Evolutionary conservation across 2,329 filamentous ascomycete species (phyloP), one percentile per base, ranked within the genome.

Genomic region (Periglandula ipomoeae): DNA sequence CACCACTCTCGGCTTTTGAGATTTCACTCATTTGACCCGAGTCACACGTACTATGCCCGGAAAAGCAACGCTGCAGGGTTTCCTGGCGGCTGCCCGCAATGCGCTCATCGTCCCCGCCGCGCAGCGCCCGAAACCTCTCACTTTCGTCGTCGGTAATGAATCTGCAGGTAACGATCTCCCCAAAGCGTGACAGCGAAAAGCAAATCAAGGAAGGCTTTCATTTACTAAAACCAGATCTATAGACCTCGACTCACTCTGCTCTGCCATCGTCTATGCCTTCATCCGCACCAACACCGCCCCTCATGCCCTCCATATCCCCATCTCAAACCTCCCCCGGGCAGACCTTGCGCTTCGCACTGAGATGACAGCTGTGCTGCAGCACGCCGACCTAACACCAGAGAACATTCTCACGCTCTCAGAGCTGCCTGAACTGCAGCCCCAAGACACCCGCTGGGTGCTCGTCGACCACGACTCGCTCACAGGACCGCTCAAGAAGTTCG

Each of bases 241-340:
- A 86, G 87, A 93, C 57, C 81, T 93, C 48, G 87, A 93, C 67
- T 90, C 87, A 2, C 76, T 93, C 56, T 87, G 84, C 64, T 84
- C 81, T 24, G 79, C 87, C 23, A 67, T 93, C 17, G 66, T 90
- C 23, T 80, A 85, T 51, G 85, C 87, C 49, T 93, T 90, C 65
- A 70, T 91, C 34, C 79, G 81, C 54, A 84, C 80, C 30, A 75
- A 81, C 59, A 63, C 74, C 4, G 68, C 76, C 4, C 71, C 70
- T 11, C 70, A 74, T 49, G 67, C 65, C 44, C 68, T 85, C 32
- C 83, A 87, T 60, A 79, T 91, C 42, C 87, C 87, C 15, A 68
- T 94, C 40, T 79, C 82, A 50, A 87, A 90, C 61, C 76, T 93
- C 13, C 76, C 78, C 2, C 75, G 78, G 40, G 70, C 75, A 3